These are phyloP conservation scores for Melaleuca quinquenervia DNA, from an alignment of 345 rosid species.

Conservation along the genomic window DNA sequence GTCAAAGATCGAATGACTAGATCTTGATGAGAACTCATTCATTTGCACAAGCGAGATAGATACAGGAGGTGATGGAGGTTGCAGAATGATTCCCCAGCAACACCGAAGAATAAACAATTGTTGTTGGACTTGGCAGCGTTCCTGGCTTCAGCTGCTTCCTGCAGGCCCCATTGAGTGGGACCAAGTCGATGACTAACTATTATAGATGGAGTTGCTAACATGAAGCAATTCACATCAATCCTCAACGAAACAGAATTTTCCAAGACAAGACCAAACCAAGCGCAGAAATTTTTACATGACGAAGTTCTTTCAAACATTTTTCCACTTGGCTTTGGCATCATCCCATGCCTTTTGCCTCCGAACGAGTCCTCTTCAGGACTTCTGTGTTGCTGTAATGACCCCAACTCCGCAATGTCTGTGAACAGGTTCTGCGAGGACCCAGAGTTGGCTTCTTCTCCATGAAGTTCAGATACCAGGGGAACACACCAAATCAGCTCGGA, in stretches of 20 bases:
- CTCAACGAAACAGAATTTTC: neutral
- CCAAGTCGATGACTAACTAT: neutral
- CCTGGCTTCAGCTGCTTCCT: neutral
- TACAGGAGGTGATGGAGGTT: neutral
- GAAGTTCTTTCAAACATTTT: neutral
- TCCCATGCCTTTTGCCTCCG: neutral
- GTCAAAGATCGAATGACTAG: neutral
- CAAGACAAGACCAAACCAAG: too few species aligned
- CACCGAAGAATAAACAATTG: neutral
- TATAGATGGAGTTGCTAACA: neutral
- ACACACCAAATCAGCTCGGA: neutral
- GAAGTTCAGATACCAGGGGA: neutral
- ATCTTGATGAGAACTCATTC: neutral
- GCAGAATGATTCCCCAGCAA: neutral
- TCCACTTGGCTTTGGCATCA: neutral
- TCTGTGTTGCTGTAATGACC: neutral
- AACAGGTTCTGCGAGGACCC: constrained; percentile 1
- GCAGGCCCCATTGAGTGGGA: neutral
- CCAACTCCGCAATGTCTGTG: neutral
- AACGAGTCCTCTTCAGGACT: neutral
- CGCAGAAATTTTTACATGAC: too few species aligned
- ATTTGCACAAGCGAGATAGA: neutral
- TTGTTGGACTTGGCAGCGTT: neutral
- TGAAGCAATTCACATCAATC: neutral
- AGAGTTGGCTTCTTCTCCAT: neutral